Conservation (phyloP, 257 asterid species). For the Ballota nigra region DNA sequence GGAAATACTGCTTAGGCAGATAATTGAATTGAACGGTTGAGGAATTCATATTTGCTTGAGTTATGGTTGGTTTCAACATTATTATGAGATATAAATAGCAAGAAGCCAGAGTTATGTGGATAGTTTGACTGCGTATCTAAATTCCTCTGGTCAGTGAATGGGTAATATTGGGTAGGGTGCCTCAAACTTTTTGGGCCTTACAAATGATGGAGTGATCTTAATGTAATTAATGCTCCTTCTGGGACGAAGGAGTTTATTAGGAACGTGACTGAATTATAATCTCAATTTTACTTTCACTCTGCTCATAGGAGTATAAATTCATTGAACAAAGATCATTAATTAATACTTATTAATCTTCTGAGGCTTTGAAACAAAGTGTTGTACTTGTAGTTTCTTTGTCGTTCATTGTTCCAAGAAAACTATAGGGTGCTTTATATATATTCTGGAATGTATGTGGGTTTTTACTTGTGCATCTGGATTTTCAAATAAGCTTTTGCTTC, state of each 20-base stretch:
- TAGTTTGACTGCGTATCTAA: not conserved
- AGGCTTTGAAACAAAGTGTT: not conserved
- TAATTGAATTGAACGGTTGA: not conserved
- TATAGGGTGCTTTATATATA: conserved; percentile 48
- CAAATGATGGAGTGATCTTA: not conserved
- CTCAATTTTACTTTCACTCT: not conserved
- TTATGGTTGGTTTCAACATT: no score
- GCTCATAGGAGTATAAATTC: not conserved
- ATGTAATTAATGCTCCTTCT: not conserved
- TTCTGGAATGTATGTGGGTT: conserved; percentile 32
- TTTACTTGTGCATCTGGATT: conserved; percentile 15
- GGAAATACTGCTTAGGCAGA: not conserved
- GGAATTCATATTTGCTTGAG: no score
- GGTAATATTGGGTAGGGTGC: not conserved
- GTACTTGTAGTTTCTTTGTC: not conserved
- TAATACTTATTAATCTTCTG: not conserved
- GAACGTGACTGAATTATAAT: not conserved
- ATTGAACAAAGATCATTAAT: not conserved
- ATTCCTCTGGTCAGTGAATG: not conserved
- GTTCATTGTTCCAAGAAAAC: conserved; percentile 44
- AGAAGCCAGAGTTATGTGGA: not conserved
- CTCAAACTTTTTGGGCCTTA: not conserved
- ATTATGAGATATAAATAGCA: not conserved
- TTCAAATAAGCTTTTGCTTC: not conserved
- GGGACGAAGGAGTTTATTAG: no score